Conservation (phyloP, 345 rosid species). For the Luvunga scandens region DNA sequence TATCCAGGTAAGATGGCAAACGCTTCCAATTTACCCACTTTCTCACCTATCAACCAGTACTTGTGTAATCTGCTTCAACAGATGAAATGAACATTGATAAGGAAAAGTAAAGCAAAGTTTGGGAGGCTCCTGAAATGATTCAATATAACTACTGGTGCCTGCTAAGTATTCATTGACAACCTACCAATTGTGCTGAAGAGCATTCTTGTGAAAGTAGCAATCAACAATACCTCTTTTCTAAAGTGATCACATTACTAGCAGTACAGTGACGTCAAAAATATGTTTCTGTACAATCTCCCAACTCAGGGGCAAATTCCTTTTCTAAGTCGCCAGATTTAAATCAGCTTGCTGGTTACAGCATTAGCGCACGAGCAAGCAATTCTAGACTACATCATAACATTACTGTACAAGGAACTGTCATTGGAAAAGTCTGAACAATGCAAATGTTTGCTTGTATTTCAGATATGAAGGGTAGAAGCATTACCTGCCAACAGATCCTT, state of each 20-base stretch:
- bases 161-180: neutral
- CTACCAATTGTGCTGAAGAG: neutral
- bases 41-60: constrained; percentile 91
- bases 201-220: neutral
- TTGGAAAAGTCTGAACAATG: neutral
- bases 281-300: neutral
- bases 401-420: neutral
- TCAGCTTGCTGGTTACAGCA: neutral
- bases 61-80: constrained; percentile 52
- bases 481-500: constrained; percentile 67
- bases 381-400: neutral
- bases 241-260: neutral
- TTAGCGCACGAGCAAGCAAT: neutral
- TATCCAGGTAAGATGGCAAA: constrained; percentile 71
- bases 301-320: neutral
- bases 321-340: neutral
- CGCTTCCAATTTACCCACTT: constrained; percentile 72
- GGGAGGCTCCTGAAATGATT: neutral
- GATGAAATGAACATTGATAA: neutral
- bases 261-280: neutral
- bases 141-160: neutral
- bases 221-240: neutral
- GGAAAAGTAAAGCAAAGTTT: neutral
- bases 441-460: neutral
- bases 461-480: constrained; percentile 6